Percentiles rank a stretch among this genome's conserved stretches.
Conservation (phyloP, 2,329 filamentous ascomycete genomes). For the Berkeleyomyces basicola region DNA sequence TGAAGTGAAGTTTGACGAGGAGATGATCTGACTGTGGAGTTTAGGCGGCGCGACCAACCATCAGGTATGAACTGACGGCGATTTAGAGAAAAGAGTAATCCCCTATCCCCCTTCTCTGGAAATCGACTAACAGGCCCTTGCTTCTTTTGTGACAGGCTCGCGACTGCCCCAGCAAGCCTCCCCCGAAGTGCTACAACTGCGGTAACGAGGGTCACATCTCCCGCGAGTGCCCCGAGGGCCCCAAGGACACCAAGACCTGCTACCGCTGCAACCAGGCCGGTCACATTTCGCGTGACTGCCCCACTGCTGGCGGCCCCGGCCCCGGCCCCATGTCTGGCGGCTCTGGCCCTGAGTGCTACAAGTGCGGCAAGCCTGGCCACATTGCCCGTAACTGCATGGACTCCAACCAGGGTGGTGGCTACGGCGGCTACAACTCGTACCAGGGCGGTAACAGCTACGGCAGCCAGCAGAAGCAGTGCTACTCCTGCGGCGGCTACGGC, state of each 20-base stretch:
- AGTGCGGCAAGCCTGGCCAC: conserved; percentile 93
- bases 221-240: conserved; percentile 78
- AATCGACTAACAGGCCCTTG: conserved; percentile 15
- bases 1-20: conserved; percentile 10
- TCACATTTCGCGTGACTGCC: conserved; percentile 85
- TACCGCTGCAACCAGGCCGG: conserved; percentile 68
- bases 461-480: conserved; percentile 69
- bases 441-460: conserved; percentile 28
- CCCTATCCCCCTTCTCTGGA: neutral
- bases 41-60: conserved; percentile 57
- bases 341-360: conserved; percentile 69
- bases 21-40: conserved; percentile 16
- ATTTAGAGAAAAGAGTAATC: conserved; percentile 12
- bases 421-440: conserved; percentile 23
- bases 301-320: conserved; percentile 31
- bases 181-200: conserved; percentile 76
- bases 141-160: conserved; percentile 40
- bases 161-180: conserved; percentile 72
- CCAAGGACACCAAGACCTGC: conserved; percentile 71
- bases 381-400: conserved; percentile 83
- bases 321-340: conserved; percentile 30
- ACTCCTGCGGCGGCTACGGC: conserved; percentile 91
- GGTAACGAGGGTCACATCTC: conserved; percentile 65
- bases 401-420: conserved; percentile 38
- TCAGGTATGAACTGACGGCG: conserved; percentile 41